Evolutionary conservation across 148 eudicot genomes (phyloP), one percentile per base, ranked within the genome.

Genomic region (Spergularia bocconei): DNA sequence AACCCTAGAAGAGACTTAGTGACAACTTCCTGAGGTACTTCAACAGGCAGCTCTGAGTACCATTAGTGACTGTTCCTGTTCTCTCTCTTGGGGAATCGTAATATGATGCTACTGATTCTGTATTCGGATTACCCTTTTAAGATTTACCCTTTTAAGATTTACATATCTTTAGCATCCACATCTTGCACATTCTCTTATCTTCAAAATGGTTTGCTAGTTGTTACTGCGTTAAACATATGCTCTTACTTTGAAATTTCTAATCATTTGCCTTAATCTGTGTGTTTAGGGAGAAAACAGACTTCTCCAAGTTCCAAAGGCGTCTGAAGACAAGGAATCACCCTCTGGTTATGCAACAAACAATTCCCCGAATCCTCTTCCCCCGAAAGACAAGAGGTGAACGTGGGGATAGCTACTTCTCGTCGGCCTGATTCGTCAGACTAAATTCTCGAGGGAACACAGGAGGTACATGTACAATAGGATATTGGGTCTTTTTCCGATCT

Each of bases 221-320:
- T 21, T 39, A 15, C 56, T 62, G 70, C 23, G 33, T 62, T 13
- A 50, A 6, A 41, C 13, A 62, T 5, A 11, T 41, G 11, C 7
- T 69, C 25, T 14, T 39, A 36, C 19, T 68, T 23, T 3, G 5
- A 13, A 33, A 14, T 70, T 36, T 8, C 75, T 75, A 53, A 69
- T 15, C 38, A 36, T 33, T 62, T 56, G 0, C 33, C 63, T 73
- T 57, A 13, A 56, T 19, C 72, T n/a, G 15, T 29, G 58, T 56
- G 56, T 38, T 69, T 29, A 79, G 82, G 82, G 78, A 11, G 82
- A 79, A 19, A 79, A 66, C 57, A 79, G 75, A 63, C 33, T 19
- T 21, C 41, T 57, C 68, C 78, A 75, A 63, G 74, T 41, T 69
- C 66, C 63, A 19, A 80, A 80, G 78, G 63, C 70, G 63, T 68